These are phyloP conservation scores for Iris macrosiphon DNA, from an alignment of 106 monocot genomes.

Conservation along the genomic window DNA sequence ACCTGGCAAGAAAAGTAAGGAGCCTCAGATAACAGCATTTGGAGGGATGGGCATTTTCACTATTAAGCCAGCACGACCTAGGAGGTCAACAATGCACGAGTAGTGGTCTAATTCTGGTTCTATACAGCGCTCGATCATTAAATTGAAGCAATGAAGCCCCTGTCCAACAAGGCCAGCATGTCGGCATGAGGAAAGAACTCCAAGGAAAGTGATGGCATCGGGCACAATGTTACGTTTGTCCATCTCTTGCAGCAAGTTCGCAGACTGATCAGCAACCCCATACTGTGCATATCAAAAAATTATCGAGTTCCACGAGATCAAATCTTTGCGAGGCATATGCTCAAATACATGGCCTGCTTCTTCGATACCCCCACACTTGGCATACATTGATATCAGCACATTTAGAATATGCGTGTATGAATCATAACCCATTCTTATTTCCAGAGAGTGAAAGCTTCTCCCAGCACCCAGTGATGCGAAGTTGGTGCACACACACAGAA, in stretches of 20 bases:
- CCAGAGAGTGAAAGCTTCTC: conserved; percentile 32
- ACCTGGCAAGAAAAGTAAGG: conserved; percentile 38
- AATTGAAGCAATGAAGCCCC: conserved; percentile 26
- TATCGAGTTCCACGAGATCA: conserved; percentile 55
- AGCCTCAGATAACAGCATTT: conserved; percentile 48
- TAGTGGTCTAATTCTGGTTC: conserved; percentile 41
- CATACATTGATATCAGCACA: conserved; percentile 50
- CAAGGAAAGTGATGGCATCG: conserved; percentile 39
- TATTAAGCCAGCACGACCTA: conserved; percentile 45
- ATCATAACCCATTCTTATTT: conserved; percentile 29
- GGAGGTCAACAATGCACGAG: conserved; percentile 47
- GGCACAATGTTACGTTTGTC: conserved; percentile 13
- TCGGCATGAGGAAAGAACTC: conserved; percentile 46
- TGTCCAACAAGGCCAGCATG: conserved; percentile 39
- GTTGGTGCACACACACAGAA: conserved; percentile 41
- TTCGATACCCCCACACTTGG: conserved; percentile 40
- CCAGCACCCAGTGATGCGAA: conserved; percentile 35
- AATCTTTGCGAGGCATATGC: conserved; percentile 27
- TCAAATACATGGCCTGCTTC: conserved; percentile 31
- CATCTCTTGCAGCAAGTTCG: conserved; percentile 31
- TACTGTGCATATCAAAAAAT: conserved; percentile 47
- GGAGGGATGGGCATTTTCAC: conserved; percentile 36
- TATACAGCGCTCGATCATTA: conserved; percentile 31
- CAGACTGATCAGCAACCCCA: conserved; percentile 38
- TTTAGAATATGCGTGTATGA: conserved; percentile 34